phyloP scores from a whole-genome alignment of 345 rosid genomes.

The Sonneratia alba region DNA sequence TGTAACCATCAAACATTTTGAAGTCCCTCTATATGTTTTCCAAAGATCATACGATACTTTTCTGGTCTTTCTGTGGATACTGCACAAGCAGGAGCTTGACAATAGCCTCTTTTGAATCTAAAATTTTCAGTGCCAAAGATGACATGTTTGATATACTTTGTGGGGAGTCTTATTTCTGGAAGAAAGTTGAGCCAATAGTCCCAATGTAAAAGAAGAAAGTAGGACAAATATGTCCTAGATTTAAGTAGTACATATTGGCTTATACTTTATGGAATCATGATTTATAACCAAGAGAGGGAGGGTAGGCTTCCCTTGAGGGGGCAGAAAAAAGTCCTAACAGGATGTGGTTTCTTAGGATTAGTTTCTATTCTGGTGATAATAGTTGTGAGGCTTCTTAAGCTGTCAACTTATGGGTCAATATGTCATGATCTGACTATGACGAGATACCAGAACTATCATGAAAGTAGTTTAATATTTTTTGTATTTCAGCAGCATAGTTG shows the following conservation, averaged over 20 bases:
- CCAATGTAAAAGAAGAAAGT: not conserved
- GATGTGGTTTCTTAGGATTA: not conserved
- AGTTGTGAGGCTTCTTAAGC: not conserved
- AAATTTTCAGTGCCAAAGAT: not conserved
- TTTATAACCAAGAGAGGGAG: not conserved
- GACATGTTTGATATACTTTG: not conserved
- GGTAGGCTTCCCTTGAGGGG: not conserved
- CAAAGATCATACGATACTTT: not conserved
- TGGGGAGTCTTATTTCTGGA: not conserved
- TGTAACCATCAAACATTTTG: not conserved
- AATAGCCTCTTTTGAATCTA: not conserved
- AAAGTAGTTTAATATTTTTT: not conserved
- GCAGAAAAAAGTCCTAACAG: not conserved
- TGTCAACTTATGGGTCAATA: not conserved
- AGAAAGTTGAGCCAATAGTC: not conserved
- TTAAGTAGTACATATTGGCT: not conserved
- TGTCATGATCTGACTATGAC: not conserved
- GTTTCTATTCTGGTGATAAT: not conserved
- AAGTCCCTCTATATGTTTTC: not conserved
- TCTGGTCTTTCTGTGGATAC: not conserved
- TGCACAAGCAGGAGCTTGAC: not conserved
- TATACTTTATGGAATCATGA: not conserved
- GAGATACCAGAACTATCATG: not conserved
- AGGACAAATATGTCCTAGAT: not conserved
- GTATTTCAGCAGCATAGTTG: not conserved